Percentiles rank a stretch among this genome's conserved stretches.
phyloP scores from a whole-genome alignment of 2,329 filamentous ascomycete genomes.

The Amphichorda felina region DNA sequence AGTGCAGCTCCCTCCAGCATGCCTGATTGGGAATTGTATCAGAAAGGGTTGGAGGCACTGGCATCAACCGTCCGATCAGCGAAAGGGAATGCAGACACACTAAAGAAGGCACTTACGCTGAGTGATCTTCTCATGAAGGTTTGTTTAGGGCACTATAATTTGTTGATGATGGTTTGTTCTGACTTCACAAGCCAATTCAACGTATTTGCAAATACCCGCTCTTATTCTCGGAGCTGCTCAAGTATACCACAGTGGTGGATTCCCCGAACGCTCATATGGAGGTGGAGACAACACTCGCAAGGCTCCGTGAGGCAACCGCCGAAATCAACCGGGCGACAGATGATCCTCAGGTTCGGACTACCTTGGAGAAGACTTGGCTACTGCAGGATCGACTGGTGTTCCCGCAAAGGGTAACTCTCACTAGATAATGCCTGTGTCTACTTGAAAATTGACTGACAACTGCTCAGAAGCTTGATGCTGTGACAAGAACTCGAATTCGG shows the following conservation, averaged over 20 bases:
- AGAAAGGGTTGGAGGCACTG: constrained; percentile 74
- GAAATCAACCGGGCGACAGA: constrained; percentile 80
- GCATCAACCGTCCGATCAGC: constrained; percentile 62
- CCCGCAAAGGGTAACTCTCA: constrained; percentile 48
- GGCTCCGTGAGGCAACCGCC: constrained; percentile 61
- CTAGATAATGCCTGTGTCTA: not conserved
- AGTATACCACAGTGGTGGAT: constrained; percentile 72
- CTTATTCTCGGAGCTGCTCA: constrained; percentile 72
- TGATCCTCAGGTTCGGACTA: constrained; percentile 55
- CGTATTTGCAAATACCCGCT: constrained; percentile 85
- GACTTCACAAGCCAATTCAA: constrained; percentile 62
- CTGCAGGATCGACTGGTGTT: constrained; percentile 75
- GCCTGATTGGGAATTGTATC: constrained; percentile 66
- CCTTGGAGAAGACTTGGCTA: constrained; percentile 72
- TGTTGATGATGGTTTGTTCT: not conserved
- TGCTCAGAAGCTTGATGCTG: constrained; percentile 33
- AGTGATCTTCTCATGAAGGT: constrained; percentile 88
- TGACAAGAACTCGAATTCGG: constrained; percentile 56
- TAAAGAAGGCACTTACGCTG: constrained; percentile 68
- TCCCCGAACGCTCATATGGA: constrained; percentile 75
- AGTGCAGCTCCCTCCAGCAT: constrained; percentile 55
- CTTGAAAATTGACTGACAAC: not conserved
- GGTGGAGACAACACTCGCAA: constrained; percentile 60
- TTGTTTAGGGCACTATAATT: constrained; percentile 1
- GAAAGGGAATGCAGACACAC: constrained; percentile 48